Conservation (phyloP, 768 basidiomycete genomes). For the Lenzites betulinus region DNA sequence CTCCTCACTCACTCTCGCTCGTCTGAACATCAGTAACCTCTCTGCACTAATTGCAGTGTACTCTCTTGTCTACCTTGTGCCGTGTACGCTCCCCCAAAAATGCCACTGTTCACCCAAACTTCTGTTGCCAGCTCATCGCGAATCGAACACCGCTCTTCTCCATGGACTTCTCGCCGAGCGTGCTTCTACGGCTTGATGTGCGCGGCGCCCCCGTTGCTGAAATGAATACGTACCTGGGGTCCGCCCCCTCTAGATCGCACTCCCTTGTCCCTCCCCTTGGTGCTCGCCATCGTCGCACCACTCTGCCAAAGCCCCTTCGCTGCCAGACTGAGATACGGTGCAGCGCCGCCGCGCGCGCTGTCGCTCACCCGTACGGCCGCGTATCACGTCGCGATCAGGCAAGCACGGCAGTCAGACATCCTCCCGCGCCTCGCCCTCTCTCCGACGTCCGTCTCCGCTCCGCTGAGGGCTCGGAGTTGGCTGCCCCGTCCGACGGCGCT, state of each 20-base stretch:
- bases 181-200: conserved; percentile 2
- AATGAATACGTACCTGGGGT: conserved; percentile 14
- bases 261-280: background rate
- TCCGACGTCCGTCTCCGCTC: background rate
- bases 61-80: background rate
- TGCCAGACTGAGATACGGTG: too few relatives aligned
- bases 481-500: too few relatives aligned
- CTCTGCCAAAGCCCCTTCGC: background rate
- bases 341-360: background rate
- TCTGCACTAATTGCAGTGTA: too few relatives aligned
- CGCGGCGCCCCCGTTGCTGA: background rate
- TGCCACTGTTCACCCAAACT: too few relatives aligned
- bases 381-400: background rate
- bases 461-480: too few relatives aligned
- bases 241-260: background rate
- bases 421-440: background rate
- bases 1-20: too few relatives aligned
- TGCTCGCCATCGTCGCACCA: background rate
- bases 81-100: too few relatives aligned
- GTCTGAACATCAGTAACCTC: too few relatives aligned
- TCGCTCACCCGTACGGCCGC: background rate
- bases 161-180: background rate
- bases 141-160: background rate
- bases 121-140: background rate
- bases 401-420: background rate